Evolutionary conservation across 2,329 filamentous ascomycete genomes (phyloP), one percentile per base, ranked within the genome.

Genomic region (Elsinoe australis): DNA sequence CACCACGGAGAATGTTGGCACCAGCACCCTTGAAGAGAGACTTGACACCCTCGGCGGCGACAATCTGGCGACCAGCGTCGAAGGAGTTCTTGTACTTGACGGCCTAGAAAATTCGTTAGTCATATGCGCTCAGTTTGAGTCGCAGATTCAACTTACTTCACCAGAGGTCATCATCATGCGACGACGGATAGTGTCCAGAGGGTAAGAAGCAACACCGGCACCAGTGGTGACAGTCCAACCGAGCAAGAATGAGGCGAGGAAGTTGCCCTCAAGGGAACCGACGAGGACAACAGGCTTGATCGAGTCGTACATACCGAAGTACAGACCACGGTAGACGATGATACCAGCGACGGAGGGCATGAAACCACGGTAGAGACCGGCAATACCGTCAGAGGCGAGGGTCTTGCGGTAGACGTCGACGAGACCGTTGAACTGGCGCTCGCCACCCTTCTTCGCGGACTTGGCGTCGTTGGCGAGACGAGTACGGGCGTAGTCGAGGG

Each of bases 1-100:
- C 92, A 95, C 92, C 94, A 95, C 92, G 92, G 78, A 98, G 92
- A 70, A 98, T 98, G 87, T 98, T 98, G 83, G 92, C 92, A 87
- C 92, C 92, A 71, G 92, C 92, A 89, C 92, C 92, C 87, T 98
- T 98, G 89, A 98, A 98, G 75, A 98, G 90, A 67, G 92, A 98
- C 78, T 82, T 86, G 75, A 94, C 77, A 82, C 92, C 92, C 81
- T 96, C 92, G 77, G 86, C 87, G 78, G 89, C 89, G 67, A 96
- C 72, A 70, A 98, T 98, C 83, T 96, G 87, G 74, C 79, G 80
- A 74, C 82, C 89, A 69, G 92, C 92, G 75, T 98, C 92, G 65
- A 96, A 65, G 62, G 92, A 95, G 71, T 82, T 86, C 74, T 85
- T 87, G 87, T 98, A 98, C 87, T 98, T 98, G 83, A 98, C 92